phyloP scores from a whole-genome alignment of 31 red algal species.

The Asparagopsis taxiformis region DNA sequence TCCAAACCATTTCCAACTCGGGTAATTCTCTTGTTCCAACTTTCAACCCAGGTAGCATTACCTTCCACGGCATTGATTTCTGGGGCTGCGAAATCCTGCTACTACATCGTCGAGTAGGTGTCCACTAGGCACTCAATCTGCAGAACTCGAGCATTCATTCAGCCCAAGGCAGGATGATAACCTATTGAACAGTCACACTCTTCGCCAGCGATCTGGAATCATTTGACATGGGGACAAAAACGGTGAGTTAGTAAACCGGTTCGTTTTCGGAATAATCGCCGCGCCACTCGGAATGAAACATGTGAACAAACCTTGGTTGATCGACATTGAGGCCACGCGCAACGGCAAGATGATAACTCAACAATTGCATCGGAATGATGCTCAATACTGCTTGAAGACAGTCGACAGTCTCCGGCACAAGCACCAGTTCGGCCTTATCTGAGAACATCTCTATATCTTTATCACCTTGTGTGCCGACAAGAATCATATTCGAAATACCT shows the following conservation, averaged over 20 bases:
- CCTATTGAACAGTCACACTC: conserved; percentile 48
- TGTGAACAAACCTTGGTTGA: conserved; percentile 65
- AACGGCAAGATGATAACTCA: conserved; percentile 93
- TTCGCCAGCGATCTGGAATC: conserved; percentile 64
- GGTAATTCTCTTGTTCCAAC: too few relatives aligned
- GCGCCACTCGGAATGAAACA: too few relatives aligned
- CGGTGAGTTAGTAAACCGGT: too few relatives aligned
- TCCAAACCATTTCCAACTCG: too few relatives aligned
- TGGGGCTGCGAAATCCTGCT: too few relatives aligned
- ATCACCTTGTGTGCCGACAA: conserved; percentile 85
- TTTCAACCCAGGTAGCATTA: too few relatives aligned
- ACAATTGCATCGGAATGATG: conserved; percentile 93
- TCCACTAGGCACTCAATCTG: too few relatives aligned
- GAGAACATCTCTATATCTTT: conserved; percentile 32
- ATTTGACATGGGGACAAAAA: too few relatives aligned
- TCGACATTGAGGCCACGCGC: conserved; percentile 89
- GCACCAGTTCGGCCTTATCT: conserved; percentile 67
- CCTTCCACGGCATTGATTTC: too few relatives aligned
- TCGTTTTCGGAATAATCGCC: too few relatives aligned
- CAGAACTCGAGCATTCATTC: too few relatives aligned
- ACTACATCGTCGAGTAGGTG: too few relatives aligned
- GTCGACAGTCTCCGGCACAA: conserved; percentile 85
- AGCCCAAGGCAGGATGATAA: neutral
- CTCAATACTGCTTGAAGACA: conserved; percentile 81
- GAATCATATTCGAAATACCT: conserved; percentile 79